Evolutionary conservation across 2,329 filamentous ascomycete genomes (phyloP).

Genomic region (Phyllosticta citribraziliensis): DNA sequence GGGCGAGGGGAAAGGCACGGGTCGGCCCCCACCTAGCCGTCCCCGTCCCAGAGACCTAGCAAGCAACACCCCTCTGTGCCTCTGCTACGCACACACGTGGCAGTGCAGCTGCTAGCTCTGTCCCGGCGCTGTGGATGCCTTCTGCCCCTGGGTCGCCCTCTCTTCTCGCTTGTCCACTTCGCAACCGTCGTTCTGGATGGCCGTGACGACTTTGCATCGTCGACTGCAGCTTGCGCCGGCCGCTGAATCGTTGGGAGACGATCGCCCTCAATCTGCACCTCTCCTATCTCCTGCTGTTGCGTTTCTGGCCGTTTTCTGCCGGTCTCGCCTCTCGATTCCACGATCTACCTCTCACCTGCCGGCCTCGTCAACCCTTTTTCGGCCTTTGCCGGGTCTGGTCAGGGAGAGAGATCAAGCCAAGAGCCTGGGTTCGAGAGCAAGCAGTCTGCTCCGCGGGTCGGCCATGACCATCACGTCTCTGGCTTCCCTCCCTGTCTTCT

Average conservation of each 20-base stretch:
- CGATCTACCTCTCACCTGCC: background rate
- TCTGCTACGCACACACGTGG: slow-evolving; percentile 12
- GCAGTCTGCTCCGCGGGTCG: background rate
- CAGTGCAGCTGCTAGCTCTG: slow-evolving; percentile 6
- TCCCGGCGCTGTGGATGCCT: background rate
- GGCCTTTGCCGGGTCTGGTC: background rate
- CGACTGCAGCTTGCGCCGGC: background rate
- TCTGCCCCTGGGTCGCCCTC: background rate
- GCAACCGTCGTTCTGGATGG: background rate
- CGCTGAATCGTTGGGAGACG: background rate
- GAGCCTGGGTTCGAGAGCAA: background rate
- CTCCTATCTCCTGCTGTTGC: background rate
- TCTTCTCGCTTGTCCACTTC: background rate
- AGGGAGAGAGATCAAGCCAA: background rate
- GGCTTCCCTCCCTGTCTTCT: background rate
- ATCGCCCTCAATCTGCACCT: background rate
- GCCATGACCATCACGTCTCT: background rate
- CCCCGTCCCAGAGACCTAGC: background rate
- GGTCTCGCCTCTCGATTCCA: background rate
- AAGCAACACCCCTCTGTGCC: slow-evolving; percentile 1
- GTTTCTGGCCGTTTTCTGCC: background rate
- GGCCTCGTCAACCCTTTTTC: background rate
- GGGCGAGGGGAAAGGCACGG: slow-evolving; percentile 5
- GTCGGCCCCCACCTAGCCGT: slow-evolving; percentile 7
- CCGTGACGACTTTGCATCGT: background rate